Base-by-base conservation (phyloP, 2,329 filamentous ascomycete genomes). In the Aspergillus novoparasiticus region DNA sequence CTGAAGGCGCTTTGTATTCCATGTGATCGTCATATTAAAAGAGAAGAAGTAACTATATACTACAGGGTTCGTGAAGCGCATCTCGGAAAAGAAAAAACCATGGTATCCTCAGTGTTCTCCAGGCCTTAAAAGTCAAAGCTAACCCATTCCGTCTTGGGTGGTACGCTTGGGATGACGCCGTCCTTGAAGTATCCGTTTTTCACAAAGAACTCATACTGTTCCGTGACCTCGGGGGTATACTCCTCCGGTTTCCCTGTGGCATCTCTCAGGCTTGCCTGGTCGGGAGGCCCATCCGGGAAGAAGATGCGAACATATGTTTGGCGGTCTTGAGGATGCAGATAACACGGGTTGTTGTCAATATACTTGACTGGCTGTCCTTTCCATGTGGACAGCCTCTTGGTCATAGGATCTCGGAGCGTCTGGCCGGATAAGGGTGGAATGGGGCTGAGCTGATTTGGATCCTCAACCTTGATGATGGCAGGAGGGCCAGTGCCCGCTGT, bases 111-210 rank as follows among this genome's bases (percentile, higher is more conserved):
- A 36, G 43, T 8, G 19, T 66, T 28, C 23, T 28, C 23, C 19
- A 51, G 30, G 80, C 16, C n/a, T 39, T 76, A 94, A 71, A 94
- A 89, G 73, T 92, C 87, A 86, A 90, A 94, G 32, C 81, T 78
- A 68, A 88, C 89, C 83, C 89, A 94, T 72, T 94, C 92, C 65
- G 87, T 84, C 77, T 89, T 89, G 0, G 94, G 94, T 23, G 94
- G 92, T 53, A 93, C 80, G 69, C 90, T 84, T 0, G 94, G 94
- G 80, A 97, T 90, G 8, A 88, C 71, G 0, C 89, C 90, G 41
- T 87, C 87, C 48, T 85, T 83, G 75, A 96, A 97, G 36, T 75
- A 78, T 0, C 92, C 92, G 23, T 86, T 86, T 66, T 87, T 82
- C 53, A 84, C 81, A 73, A 93, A 88, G 51, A 84, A 82, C 63